Conservation (phyloP, 768 basidiomycete species). For the Suillus variegatus region DNA sequence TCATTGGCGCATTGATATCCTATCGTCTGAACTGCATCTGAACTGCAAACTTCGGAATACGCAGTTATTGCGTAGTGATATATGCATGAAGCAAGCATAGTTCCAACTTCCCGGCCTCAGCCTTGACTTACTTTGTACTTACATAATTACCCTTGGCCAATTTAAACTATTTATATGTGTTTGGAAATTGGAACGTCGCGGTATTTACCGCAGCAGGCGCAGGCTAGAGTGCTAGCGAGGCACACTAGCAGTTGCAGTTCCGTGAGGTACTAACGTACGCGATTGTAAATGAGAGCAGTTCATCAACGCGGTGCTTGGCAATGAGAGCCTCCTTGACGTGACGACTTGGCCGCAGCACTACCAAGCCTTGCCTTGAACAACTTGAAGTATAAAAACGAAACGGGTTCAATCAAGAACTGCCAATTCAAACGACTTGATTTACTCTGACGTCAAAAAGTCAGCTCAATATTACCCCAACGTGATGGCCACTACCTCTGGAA, state of each 20-base stretch:
- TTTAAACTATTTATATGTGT: too few relatives aligned
- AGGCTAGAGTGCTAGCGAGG: too few relatives aligned
- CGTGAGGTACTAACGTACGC: too few relatives aligned
- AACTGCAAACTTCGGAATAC: conserved; percentile 68
- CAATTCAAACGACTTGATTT: background rate
- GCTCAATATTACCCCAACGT: background rate
- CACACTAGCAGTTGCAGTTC: too few relatives aligned
- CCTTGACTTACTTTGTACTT: too few relatives aligned
- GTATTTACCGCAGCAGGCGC: too few relatives aligned
- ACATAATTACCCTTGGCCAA: too few relatives aligned
- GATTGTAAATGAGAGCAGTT: too few relatives aligned
- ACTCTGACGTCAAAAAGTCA: background rate
- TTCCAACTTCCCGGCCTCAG: too few relatives aligned
- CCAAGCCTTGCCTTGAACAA: background rate
- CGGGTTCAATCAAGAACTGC: background rate
- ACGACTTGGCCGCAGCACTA: background rate
- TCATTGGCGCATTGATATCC: conserved; percentile 7
- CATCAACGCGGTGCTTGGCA: background rate
- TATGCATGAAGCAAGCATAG: too few relatives aligned
- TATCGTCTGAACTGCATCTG: conserved; percentile 12
- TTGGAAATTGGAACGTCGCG: too few relatives aligned
- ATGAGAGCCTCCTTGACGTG: background rate
- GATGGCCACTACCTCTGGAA: conserved; percentile 76
- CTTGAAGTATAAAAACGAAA: background rate
- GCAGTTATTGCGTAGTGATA: too few relatives aligned